Conservation (phyloP, 306 rosid genomes). For the Hippophae tibetana region DNA sequence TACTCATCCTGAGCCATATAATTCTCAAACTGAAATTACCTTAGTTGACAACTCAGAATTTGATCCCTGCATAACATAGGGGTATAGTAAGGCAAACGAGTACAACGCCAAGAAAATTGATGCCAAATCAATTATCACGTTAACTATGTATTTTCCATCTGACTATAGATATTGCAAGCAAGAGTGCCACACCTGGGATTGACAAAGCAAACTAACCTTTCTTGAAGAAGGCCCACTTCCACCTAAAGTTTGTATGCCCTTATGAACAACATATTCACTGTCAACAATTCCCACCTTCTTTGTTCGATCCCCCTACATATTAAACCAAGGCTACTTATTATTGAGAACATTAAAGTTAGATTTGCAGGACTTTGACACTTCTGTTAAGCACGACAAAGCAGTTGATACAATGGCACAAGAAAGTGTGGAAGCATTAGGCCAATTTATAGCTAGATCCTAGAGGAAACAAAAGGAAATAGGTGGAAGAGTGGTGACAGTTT, state of each 20-base stretch:
- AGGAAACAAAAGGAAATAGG: not conserved
- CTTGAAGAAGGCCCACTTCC: slow-evolving; percentile 31
- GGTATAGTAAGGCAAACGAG: too few species aligned
- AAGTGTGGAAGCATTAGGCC: not conserved
- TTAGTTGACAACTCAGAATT: slow-evolving; percentile 27
- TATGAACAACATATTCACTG: slow-evolving; percentile 63
- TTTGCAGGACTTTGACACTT: too few species aligned
- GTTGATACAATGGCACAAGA: not conserved
- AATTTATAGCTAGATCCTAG: not conserved
- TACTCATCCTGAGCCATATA: too few species aligned
- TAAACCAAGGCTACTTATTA: not conserved
- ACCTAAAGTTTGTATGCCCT: slow-evolving; percentile 88
- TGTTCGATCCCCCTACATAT: slow-evolving; percentile 72
- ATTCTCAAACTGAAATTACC: slow-evolving; percentile 31
- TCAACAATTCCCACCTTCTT: slow-evolving; percentile 78
- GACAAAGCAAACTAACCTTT: slow-evolving; percentile 37
- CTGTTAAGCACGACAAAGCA: not conserved
- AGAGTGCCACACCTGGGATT: slow-evolving; percentile 9
- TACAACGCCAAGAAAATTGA: too few species aligned
- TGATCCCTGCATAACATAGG: slow-evolving; percentile 19
- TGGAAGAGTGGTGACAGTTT: not conserved
- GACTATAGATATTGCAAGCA: not conserved
- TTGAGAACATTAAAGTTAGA: too few species aligned
- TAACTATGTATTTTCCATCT: too few species aligned
- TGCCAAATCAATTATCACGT: too few species aligned